Conservation (phyloP, 495 filamentous ascomycete species). For the Penicillium arizonense region DNA sequence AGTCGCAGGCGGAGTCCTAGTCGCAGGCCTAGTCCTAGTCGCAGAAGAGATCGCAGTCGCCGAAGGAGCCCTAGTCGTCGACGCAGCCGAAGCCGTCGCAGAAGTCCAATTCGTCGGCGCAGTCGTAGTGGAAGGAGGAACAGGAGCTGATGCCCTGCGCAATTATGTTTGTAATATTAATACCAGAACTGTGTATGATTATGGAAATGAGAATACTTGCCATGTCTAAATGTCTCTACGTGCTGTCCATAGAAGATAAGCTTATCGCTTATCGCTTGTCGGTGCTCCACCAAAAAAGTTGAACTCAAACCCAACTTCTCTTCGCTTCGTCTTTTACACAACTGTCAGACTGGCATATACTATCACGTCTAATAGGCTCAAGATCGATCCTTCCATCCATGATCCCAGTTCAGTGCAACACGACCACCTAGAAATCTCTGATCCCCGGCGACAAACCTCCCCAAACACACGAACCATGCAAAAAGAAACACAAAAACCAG, state of each 20-base stretch:
- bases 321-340: not conserved
- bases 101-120: slow-evolving; percentile 12
- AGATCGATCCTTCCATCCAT: not conserved
- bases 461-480: not conserved
- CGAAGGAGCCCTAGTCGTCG: slow-evolving; percentile 17
- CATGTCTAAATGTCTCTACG: not conserved
- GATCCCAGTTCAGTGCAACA: not conserved
- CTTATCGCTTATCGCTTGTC: slow-evolving; percentile 12
- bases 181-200: slow-evolving; percentile 9
- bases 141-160: slow-evolving; percentile 1
- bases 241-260: slow-evolving; percentile 14
- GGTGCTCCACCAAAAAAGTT: slow-evolving; percentile 29
- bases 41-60: slow-evolving; percentile 11
- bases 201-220: not conserved
- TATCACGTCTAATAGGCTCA: not conserved
- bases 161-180: slow-evolving; percentile 10
- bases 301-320: slow-evolving; percentile 17
- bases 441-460: not conserved
- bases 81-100: slow-evolving; percentile 10
- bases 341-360: not conserved
- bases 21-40: slow-evolving; percentile 8
- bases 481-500: not conserved
- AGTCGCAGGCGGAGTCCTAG: slow-evolving; percentile 11
- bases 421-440: slow-evolving; percentile 1
- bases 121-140: slow-evolving; percentile 11